A percentile compares a stretch with the other conserved stretches of the same genome.
Conservation (phyloP, 345 rosid species). For the Ceriops tagal region DNA sequence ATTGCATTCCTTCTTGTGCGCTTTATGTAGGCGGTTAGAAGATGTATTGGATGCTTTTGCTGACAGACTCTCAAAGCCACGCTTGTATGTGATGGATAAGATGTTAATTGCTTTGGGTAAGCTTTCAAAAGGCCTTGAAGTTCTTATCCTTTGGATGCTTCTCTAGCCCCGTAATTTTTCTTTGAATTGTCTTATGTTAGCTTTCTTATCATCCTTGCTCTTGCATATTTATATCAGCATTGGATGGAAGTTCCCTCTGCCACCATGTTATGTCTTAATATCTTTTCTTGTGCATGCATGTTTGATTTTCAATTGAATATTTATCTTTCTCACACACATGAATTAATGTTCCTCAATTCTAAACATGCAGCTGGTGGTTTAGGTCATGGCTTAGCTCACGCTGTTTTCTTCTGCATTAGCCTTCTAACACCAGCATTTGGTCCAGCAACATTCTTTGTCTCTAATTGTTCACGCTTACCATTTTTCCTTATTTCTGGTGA, state of each 20-base stretch:
- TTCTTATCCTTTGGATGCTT: neutral
- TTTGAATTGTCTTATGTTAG: neutral
- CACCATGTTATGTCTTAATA: neutral
- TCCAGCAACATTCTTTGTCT: conserved; percentile 81
- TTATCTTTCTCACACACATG: conserved; percentile 4
- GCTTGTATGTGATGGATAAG: conserved; percentile 83
- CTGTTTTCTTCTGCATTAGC: conserved; percentile 93
- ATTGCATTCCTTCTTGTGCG: conserved; percentile 13
- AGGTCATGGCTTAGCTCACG: conserved; percentile 99
- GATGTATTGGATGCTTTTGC: conserved; percentile 90
- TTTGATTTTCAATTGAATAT: neutral
- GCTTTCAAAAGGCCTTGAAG: conserved; percentile 17
- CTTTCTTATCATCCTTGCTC: neutral
- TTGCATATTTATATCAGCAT: neutral
- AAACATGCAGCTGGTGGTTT: conserved; percentile 96
- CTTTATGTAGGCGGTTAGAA: conserved; percentile 67
- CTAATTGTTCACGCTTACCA: conserved; percentile 72
- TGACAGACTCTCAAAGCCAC: conserved; percentile 82
- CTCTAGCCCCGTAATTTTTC: neutral
- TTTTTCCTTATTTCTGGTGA: conserved; percentile 93
- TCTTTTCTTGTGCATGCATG: conserved; percentile 13
- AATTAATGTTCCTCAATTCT: conserved; percentile 26
- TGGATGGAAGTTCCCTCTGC: too few species aligned
- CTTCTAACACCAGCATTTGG: conserved; percentile 94
- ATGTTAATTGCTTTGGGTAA: conserved; percentile 86